Conservation (phyloP, 306 rosid species). For the Argentina anserina region DNA sequence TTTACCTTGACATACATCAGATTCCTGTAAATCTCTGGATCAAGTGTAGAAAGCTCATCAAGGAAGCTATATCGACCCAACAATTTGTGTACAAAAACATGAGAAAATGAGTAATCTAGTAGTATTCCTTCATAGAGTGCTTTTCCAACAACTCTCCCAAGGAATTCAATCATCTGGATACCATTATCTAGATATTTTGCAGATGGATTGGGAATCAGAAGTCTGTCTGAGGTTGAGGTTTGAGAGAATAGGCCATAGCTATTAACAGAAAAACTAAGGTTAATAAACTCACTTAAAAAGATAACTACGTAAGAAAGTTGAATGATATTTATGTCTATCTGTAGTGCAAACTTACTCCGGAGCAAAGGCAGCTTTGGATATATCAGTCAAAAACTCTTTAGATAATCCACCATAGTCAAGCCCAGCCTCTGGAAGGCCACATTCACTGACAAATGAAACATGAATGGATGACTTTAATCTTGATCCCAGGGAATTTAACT, state of each 20-base stretch:
- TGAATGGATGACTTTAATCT: constrained; percentile 86
- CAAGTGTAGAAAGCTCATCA: constrained; percentile 94
- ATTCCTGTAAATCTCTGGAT: constrained; percentile 85
- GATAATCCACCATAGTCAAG: constrained; percentile 98
- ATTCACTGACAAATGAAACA: constrained; percentile 95
- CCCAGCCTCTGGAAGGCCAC: constrained; percentile 98
- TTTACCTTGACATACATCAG: constrained; percentile 96
- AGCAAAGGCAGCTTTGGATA: constrained; percentile 82
- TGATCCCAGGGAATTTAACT: constrained; percentile 82
- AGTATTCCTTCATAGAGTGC: constrained; percentile 97
- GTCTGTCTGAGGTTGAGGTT: constrained; percentile 83
- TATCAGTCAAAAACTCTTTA: constrained; percentile 88
- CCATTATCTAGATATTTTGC: constrained; percentile 89
- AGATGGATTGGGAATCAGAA: constrained; percentile 73
- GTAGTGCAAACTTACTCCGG: constrained; percentile 66
- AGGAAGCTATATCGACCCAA: constrained; percentile 95
- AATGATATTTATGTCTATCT: not conserved
- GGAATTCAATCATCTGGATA: constrained; percentile 95
- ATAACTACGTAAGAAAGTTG: constrained; percentile 21
- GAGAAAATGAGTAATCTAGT: constrained; percentile 94
- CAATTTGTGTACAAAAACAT: constrained; percentile 85
- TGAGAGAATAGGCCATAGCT: constrained; percentile 90
- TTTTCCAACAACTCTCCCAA: constrained; percentile 96
- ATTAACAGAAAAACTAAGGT: constrained; percentile 25
- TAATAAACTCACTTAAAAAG: constrained; percentile 22